Conservation (phyloP, 2,329 filamentous ascomycete genomes). For the Cytospora chrysosperma region DNA sequence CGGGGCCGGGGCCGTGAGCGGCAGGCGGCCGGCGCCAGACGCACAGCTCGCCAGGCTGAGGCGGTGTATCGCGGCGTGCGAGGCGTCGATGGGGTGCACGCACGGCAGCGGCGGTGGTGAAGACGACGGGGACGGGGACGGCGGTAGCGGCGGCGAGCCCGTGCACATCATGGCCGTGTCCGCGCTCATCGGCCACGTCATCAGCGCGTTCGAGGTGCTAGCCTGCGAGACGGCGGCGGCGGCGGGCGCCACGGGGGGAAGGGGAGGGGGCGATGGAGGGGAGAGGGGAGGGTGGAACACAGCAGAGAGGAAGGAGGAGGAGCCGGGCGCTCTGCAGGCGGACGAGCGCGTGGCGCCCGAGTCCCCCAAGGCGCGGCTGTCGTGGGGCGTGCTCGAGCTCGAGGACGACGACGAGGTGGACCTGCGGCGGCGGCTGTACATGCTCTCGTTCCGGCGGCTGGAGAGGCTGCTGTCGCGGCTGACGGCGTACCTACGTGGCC, state of each 20-base stretch:
- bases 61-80: neutral
- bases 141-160: neutral
- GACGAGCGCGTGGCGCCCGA: neutral
- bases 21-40: slow-evolving; percentile 1
- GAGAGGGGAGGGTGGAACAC: neutral
- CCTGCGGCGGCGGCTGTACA: slow-evolving; percentile 9
- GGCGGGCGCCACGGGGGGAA: too few relatives aligned
- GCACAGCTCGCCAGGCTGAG: slow-evolving; percentile 10
- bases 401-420: slow-evolving; percentile 12
- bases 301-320: neutral
- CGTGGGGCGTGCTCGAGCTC: slow-evolving; percentile 9
- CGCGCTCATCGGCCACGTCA: slow-evolving; percentile 7
- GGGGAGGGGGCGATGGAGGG: too few relatives aligned
- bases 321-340: neutral
- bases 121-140: neutral
- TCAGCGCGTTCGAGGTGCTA: slow-evolving; percentile 11
- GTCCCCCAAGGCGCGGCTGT: neutral
- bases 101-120: too few relatives aligned
- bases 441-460: slow-evolving; percentile 6
- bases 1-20: too few relatives aligned
- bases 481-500: neutral
- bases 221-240: neutral
- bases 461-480: slow-evolving; percentile 9
- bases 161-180: slow-evolving; percentile 13
- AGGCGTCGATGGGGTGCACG: slow-evolving; percentile 3